A percentile compares a stretch with the other conserved stretches of the same genome.
phyloP scores from a whole-genome alignment of 192 early-diverging fungal genomes.

The Radiomyces spectabilis region DNA sequence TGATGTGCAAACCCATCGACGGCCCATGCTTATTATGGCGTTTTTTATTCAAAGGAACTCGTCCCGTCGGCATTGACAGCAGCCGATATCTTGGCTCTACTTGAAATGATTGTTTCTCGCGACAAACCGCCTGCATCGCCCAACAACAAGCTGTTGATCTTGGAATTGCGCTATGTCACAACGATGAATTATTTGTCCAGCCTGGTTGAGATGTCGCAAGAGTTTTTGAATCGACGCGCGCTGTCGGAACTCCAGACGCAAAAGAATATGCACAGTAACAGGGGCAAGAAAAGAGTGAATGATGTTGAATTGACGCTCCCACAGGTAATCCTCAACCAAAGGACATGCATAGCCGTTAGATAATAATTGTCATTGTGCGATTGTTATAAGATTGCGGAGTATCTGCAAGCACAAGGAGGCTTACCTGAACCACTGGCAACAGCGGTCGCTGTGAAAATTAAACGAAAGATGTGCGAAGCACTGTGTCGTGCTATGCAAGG shows the following conservation, averaged over 20 bases:
- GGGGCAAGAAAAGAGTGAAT: not conserved
- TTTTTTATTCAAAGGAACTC: too few species aligned
- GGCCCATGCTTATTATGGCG: too few species aligned
- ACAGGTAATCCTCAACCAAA: not conserved
- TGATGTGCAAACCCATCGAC: too few species aligned
- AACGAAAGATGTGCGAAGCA: not conserved
- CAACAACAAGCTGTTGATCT: not conserved
- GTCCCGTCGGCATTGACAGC: not conserved
- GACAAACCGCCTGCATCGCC: not conserved
- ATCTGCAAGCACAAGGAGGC: not conserved
- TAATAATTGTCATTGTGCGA: too few species aligned
- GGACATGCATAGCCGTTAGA: too few species aligned
- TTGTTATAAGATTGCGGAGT: too few species aligned
- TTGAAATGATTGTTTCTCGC: not conserved
- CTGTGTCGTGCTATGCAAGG: not conserved
- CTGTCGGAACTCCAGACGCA: not conserved
- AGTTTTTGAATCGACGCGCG: not conserved
- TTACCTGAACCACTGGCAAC: not conserved
- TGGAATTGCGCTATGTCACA: not conserved
- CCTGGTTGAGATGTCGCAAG: not conserved
- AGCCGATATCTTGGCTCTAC: not conserved
- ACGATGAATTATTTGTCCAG: not conserved
- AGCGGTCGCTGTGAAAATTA: not conserved
- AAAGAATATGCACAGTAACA: not conserved
- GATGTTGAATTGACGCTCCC: not conserved